These are phyloP conservation scores for Ballota nigra DNA, from an alignment of 257 asterid species.

Conservation along the genomic window DNA sequence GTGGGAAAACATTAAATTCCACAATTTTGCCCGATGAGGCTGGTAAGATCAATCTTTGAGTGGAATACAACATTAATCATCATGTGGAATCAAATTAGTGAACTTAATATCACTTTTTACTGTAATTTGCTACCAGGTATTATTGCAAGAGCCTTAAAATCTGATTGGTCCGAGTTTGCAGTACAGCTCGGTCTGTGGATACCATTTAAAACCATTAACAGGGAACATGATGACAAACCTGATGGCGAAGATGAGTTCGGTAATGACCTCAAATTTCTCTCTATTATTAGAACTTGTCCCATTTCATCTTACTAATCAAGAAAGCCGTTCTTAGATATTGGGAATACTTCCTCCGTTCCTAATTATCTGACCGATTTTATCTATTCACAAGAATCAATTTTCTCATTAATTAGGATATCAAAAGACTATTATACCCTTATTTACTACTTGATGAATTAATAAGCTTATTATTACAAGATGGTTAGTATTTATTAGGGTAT, in stretches of 20 bases:
- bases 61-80: background rate
- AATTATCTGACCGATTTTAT: no score
- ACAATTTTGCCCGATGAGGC: slow-evolving; percentile 68
- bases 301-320: background rate
- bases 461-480: no score
- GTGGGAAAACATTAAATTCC: slow-evolving; percentile 48
- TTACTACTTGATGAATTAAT: no score
- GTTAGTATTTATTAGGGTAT: no score
- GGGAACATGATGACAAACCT: slow-evolving; percentile 82
- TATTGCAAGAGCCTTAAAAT: slow-evolving; percentile 52
- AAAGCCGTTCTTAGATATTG: no score
- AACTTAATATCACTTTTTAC: background rate
- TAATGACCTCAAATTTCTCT: slow-evolving; percentile 29
- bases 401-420: no score
- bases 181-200: slow-evolving; percentile 88
- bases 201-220: slow-evolving; percentile 57
- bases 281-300: background rate
- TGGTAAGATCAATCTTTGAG: slow-evolving; percentile 39
- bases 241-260: slow-evolving; percentile 81
- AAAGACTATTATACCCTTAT: no score
- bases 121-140: slow-evolving; percentile 38
- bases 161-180: slow-evolving; percentile 58
- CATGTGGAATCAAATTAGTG: background rate
- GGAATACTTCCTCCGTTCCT: no score
- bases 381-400: no score